Base-by-base conservation (phyloP, 495 filamentous ascomycete species). In the Xylaria flabelliformis region DNA sequence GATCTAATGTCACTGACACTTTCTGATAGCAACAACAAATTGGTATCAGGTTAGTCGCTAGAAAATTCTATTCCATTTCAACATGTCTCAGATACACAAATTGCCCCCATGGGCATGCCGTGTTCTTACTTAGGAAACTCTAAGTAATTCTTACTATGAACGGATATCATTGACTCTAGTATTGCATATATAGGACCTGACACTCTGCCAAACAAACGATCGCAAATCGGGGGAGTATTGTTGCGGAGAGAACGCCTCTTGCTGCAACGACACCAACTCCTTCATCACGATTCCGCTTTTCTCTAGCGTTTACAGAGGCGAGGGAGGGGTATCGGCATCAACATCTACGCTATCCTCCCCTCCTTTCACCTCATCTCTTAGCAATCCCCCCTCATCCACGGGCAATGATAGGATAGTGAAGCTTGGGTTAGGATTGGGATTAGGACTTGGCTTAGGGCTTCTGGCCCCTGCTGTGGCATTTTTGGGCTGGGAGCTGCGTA, bases 311-410 rank as follows among this genome's bases (percentile, higher is more conserved):
- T 46, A 15, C n/a, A 61, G 70, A 24, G 69, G 56, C 5, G 34
- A 70, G 4, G 42, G 24, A 3, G 63, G 21, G 8, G 24, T 24
- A 48, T 50, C 42, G 41, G 17, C 46, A 29, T 36, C 39, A 19
- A 3, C 39, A 17, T 7, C 46, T 19, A 19, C 46, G 19, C 2
- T 17, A n/a, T n/a, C 46, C 5, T 7, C 15, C 50, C 50, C n/a
- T 53, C 24, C 32, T 59, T 1, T 15, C 55, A 3, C 17, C 15
- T 59, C 55, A 2, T 59, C 55, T 59, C 8, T 26, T 9, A 56
- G 79, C 26, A 94, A 86, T 36, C 91, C 21, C 24, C 21, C 50
- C 13, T 53, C 21, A 10, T 53, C 50, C 9, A 26, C 50, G 50
- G 21, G 21, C 12, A n/a, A 32, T 29, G 13, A 51, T 26, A 29